Percentiles rank a stretch among this genome's conserved stretches.
These are phyloP conservation scores for Glycyrrhiza uralensis DNA, from an alignment of 306 rosid species.

Conservation along the genomic window DNA sequence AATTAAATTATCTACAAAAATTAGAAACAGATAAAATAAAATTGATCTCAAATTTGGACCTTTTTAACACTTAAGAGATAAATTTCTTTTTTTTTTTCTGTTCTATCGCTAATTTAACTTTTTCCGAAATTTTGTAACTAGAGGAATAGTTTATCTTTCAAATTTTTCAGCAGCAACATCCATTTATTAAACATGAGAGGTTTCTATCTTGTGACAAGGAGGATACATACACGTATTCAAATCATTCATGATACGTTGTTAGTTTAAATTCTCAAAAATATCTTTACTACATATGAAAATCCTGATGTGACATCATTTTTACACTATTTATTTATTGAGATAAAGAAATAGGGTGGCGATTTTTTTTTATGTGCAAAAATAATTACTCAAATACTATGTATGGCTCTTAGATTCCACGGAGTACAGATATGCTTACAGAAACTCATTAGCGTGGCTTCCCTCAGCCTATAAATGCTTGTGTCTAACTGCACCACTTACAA, in stretches of 20 bases:
- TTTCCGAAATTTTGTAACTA: neutral
- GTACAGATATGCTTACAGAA: neutral
- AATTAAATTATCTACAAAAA: too few relatives aligned
- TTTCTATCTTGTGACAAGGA: neutral
- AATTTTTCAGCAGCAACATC: constrained; percentile 3
- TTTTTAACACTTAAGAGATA: too few relatives aligned
- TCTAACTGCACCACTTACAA: neutral
- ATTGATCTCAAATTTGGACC: too few relatives aligned
- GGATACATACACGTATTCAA: constrained; percentile 13
- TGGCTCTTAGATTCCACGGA: neutral
- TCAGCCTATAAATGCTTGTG: constrained; percentile 17
- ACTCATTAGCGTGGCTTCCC: neutral
- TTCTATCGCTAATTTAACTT: too few relatives aligned
- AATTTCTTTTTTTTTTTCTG: too few relatives aligned
- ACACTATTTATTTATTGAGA: neutral
- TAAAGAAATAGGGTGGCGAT: neutral
- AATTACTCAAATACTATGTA: neutral
- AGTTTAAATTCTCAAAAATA: neutral
- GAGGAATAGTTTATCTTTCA: neutral
- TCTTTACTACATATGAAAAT: neutral
- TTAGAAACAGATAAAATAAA: too few relatives aligned
- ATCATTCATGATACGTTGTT: constrained; percentile 8
- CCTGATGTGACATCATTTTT: neutral
- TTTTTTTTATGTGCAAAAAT: neutral
- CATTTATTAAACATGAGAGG: neutral